Evolutionary conservation across 1,139 yeast genomes (phyloP).

Genomic region (Suhomyces coccinellae): DNA sequence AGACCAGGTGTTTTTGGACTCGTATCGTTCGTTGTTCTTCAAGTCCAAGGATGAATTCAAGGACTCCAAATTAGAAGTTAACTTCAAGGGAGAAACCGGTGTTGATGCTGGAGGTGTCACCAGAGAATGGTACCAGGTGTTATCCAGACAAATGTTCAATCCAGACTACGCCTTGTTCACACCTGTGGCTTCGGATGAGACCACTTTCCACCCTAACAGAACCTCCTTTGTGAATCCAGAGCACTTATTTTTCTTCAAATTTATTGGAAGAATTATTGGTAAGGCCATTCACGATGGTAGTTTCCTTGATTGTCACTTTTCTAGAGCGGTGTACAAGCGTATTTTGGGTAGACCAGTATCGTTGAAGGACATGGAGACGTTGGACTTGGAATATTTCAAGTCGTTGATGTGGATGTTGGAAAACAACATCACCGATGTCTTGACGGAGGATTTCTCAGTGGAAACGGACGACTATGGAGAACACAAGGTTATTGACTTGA

Average conservation of each 20-base stretch:
- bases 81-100: conserved; percentile 91
- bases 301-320: conserved; percentile 90
- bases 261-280: conserved; percentile 91
- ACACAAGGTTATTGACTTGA: conserved; percentile 73
- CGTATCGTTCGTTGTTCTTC: conserved; percentile 81
- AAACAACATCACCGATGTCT: conserved; percentile 93
- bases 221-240: conserved; percentile 93
- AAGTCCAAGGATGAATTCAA: conserved; percentile 76
- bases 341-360: conserved; percentile 80
- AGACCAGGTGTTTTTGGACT: conserved; percentile 89
- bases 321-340: conserved; percentile 90
- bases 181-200: conserved; percentile 89
- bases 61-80: conserved; percentile 71
- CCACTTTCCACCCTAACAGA: conserved; percentile 94
- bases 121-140: conserved; percentile 95
- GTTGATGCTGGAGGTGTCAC: conserved; percentile 99
- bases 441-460: conserved; percentile 93
- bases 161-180: conserved; percentile 93
- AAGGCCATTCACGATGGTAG: conserved; percentile 90
- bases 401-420: conserved; percentile 95
- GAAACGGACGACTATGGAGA: conserved; percentile 96
- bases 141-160: conserved; percentile 93
- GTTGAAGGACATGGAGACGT: conserved; percentile 90
- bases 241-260: conserved; percentile 88
- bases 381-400: conserved; percentile 90